Evolutionary conservation across 345 rosid species (phyloP), one percentile per base, ranked within the genome.

Genomic region (Acer saccharum): DNA sequence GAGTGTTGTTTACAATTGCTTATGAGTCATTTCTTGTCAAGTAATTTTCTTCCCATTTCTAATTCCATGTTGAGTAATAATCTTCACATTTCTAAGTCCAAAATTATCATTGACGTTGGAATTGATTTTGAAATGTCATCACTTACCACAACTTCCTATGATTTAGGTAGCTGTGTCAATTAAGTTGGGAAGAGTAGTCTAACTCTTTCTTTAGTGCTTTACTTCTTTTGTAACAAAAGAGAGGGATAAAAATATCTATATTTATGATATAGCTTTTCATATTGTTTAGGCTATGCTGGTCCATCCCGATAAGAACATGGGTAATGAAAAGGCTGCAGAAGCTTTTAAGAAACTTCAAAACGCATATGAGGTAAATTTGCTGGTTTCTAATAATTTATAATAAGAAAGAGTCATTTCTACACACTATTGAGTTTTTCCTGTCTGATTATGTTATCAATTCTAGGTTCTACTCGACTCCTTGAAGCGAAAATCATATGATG

Each of bases 231-330:
- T 62, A 55, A 29, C 63, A 52, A 50, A 46, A 65, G 58, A 44
- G 1, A 39, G 55, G 55, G 52, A 76, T 9, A 64, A 72, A 14
- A 58, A 63, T 23, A 65, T 23, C 63, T 39, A 54, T 76, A 44
- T 69, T 43, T 70, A 46, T 69, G 55, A 44, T 75, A 79, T 55
- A 75, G 71, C 43, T 66, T 64, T 83, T 72, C 65, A 17, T 71
- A 74, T 79, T 83, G 79, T 21, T 69, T 79, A 96, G 99, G 98
- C 98, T 54, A 96, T 94, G 97, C 79, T 93, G 82, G 98, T 96
- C 77, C 99, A 96, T 90, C 99, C 99, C 16, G 99, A 96, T 79
- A 93, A 96, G 88, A 96, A 96, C 71, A 95, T 89, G 94, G 98
- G 99, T 57, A 92, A 96, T 81, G 99, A 94, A 83, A 96, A 89